phyloP scores from a whole-genome alignment of 345 rosid genomes.

The Acer saccharum region DNA sequence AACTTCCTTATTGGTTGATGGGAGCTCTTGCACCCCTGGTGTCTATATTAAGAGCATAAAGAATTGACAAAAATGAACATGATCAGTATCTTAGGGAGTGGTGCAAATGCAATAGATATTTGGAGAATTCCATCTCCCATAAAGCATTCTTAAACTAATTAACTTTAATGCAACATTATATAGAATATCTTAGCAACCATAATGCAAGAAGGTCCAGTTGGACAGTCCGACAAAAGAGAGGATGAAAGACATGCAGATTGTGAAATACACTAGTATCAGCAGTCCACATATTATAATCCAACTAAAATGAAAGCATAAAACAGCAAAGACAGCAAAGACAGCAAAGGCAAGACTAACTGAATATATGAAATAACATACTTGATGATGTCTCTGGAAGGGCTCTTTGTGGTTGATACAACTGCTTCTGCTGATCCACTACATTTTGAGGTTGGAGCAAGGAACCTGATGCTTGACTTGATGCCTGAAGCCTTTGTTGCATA shows the following conservation, averaged over 20 bases:
- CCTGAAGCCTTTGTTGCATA: constrained; percentile 77
- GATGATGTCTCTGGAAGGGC: constrained; percentile 74
- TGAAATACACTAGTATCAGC: background rate
- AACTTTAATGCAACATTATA: background rate
- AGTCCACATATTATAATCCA: background rate
- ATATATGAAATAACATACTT: constrained; percentile 51
- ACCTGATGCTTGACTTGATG: constrained; percentile 62
- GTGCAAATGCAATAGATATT: background rate
- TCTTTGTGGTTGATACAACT: constrained; percentile 78
- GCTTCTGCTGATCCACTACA: constrained; percentile 85
- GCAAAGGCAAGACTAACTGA: constrained; percentile 7
- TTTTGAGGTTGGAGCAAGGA: constrained; percentile 78
- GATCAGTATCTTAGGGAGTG: background rate
- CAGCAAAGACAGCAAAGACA: background rate
- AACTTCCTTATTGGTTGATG: background rate
- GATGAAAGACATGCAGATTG: background rate
- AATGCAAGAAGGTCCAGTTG: background rate
- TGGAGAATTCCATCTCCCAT: background rate
- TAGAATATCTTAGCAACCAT: background rate
- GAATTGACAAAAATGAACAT: background rate
- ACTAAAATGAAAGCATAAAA: constrained; percentile 12
- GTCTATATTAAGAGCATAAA: background rate
- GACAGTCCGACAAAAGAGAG: background rate
- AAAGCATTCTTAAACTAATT: background rate
- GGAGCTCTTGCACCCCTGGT: background rate